Evolutionary conservation across 2,329 filamentous ascomycete genomes (phyloP).

Genomic region (Diaporthe ampelina): DNA sequence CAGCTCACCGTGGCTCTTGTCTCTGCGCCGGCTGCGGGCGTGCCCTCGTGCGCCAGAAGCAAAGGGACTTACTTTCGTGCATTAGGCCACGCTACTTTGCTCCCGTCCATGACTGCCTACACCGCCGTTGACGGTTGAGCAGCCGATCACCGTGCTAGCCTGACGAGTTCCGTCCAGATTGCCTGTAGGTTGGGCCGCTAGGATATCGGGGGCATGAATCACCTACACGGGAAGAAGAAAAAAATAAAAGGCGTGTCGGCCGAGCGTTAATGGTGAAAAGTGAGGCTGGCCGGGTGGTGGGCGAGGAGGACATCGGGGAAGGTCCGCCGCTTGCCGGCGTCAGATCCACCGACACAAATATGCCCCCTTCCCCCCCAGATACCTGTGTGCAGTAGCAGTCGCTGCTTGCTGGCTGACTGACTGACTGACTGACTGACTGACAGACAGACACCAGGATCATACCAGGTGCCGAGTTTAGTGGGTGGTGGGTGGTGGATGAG

Average conservation of each 20-base stretch:
- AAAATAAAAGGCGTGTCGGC: not conserved
- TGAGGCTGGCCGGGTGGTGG: slow-evolving; percentile 1
- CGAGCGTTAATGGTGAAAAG: slow-evolving; percentile 12
- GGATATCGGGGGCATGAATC: slow-evolving; percentile 12
- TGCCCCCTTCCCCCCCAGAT: not conserved
- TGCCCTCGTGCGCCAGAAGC: slow-evolving; percentile 31
- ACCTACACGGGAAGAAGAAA: not conserved
- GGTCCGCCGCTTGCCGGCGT: slow-evolving; percentile 4
- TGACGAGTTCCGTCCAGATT: slow-evolving; percentile 12
- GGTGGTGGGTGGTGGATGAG: not conserved
- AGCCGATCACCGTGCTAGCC: slow-evolving; percentile 35
- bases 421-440: not conserved
- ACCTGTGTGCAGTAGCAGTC: not conserved
- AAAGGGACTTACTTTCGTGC: slow-evolving; percentile 11
- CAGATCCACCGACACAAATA: not conserved
- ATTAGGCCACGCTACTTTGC: slow-evolving; percentile 12
- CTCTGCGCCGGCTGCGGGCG: slow-evolving; percentile 10
- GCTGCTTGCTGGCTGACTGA: not conserved
- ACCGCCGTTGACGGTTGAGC: slow-evolving; percentile 41
- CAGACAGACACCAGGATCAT: not conserved
- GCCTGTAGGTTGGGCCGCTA: slow-evolving; percentile 25
- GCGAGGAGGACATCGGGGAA: not conserved
- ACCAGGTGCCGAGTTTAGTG: not conserved
- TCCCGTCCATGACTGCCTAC: slow-evolving; percentile 29
- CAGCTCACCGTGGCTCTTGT: slow-evolving; percentile 28